phyloP scores from a whole-genome alignment of 768 basidiomycete genomes.

The Xerocomus spinulosus region DNA sequence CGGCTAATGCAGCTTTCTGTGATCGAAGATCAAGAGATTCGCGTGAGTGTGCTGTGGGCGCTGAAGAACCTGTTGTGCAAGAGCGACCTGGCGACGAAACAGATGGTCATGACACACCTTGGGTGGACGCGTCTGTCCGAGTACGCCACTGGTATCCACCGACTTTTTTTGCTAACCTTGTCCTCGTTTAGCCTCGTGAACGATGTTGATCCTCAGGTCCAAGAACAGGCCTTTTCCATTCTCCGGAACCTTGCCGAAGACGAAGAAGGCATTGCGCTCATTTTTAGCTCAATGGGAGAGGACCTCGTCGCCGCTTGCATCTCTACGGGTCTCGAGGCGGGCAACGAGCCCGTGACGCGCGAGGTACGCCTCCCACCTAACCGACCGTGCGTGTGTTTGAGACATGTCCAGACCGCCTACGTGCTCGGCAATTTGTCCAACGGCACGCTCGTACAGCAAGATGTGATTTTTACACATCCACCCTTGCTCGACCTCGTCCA shows the following conservation, averaged over 20 bases:
- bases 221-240: slow-evolving; percentile 69
- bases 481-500: slow-evolving; percentile 52
- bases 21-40: slow-evolving; percentile 50
- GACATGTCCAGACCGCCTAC: slow-evolving; percentile 47
- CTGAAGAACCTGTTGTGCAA: slow-evolving; percentile 78
- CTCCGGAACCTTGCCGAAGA: slow-evolving; percentile 64
- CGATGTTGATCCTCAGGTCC: slow-evolving; percentile 50
- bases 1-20: slow-evolving; percentile 57
- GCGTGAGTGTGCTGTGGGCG: slow-evolving; percentile 78
- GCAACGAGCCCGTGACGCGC: slow-evolving; percentile 49
- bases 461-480: slow-evolving; percentile 47
- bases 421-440: slow-evolving; percentile 69
- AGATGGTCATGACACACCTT: slow-evolving; percentile 59
- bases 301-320: slow-evolving; percentile 45
- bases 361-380: slow-evolving; percentile 38
- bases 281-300: slow-evolving; percentile 51
- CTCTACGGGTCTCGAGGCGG: slow-evolving; percentile 44
- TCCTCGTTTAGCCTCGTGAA: slow-evolving; percentile 44
- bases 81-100: slow-evolving; percentile 55
- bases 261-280: slow-evolving; percentile 57
- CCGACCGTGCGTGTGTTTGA: too few relatives aligned
- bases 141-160: slow-evolving; percentile 37
- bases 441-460: slow-evolving; percentile 47
- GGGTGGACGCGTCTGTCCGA: slow-evolving; percentile 57
- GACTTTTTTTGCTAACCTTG: too few relatives aligned